Evolutionary conservation across 2,329 filamentous ascomycete species (phyloP).

Genomic region (Blastomyces silverae): DNA sequence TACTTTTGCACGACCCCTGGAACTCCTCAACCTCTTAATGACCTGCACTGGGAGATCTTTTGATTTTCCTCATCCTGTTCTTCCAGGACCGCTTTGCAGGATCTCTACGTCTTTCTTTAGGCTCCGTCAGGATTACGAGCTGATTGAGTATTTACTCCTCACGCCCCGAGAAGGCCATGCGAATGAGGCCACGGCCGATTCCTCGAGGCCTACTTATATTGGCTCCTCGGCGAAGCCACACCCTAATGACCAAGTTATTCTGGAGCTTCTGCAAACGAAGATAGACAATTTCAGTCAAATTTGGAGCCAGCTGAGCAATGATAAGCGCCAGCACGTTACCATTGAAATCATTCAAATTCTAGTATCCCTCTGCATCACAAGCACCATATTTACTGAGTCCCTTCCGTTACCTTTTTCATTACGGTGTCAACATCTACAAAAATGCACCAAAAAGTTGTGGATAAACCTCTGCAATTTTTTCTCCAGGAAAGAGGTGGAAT

Average conservation of each 20-base stretch:
- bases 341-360: slow-evolving; percentile 47
- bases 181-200: background rate
- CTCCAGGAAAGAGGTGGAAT: slow-evolving; percentile 25
- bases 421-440: slow-evolving; percentile 28
- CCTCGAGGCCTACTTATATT: slow-evolving; percentile 20
- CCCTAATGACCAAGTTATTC: slow-evolving; percentile 33
- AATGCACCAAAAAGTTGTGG: slow-evolving; percentile 32
- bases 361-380: slow-evolving; percentile 44
- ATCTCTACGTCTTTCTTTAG: slow-evolving; percentile 39
- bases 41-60: slow-evolving; percentile 56
- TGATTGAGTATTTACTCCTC: slow-evolving; percentile 48
- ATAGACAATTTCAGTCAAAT: slow-evolving; percentile 40
- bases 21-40: slow-evolving; percentile 63
- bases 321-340: slow-evolving; percentile 44
- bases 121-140: slow-evolving; percentile 34
- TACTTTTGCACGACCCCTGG: slow-evolving; percentile 55
- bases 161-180: slow-evolving; percentile 22
- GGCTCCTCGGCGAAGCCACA: slow-evolving; percentile 28
- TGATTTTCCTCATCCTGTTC: slow-evolving; percentile 22
- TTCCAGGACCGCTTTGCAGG: slow-evolving; percentile 27
- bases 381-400: slow-evolving; percentile 34
- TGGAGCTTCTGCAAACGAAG: slow-evolving; percentile 44
- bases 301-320: slow-evolving; percentile 40
- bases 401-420: slow-evolving; percentile 30
- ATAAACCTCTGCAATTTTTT: slow-evolving; percentile 32